Base-by-base conservation (phyloP, 257 asterid species). In the Cordia subcordata region DNA sequence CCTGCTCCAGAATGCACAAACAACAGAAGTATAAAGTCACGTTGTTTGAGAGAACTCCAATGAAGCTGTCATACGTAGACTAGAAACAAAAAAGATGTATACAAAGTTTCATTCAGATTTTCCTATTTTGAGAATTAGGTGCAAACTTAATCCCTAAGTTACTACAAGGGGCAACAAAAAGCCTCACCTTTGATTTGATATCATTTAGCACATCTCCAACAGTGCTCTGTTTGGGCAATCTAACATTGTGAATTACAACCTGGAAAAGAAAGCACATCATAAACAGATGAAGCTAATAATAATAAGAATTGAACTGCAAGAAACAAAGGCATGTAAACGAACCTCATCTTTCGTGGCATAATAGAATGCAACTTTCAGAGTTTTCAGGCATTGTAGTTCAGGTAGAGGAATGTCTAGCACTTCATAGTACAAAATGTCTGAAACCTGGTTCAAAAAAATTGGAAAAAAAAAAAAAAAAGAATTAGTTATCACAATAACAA, bases 391-490 rank as follows among this genome's bases (percentile, higher is more conserved):
- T 69, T 93, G 97, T 72, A 89, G 74, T 68, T 93, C 99, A 54
- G 99, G 97, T 70, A 93, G 84, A 62, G 99, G 99, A 63, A 93
- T 89, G 79, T 89, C 99, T 78, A 93, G 81, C 70, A 93, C 95
- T 77, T 93, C 99, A 46, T 93, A 93, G 67, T 93, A 93, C 60
- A 93, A 70, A 70, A 89, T 82, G 83, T 93, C 99, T 27, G 99
- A 89, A 52, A 87, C 72, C 97, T 93, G 70, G 50, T 40, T 59
- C 60, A 66, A 63, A 53, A 64, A 66, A 69, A 45, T 15, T 11
- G 16, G 23, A 39, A 17, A 15, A 17, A 52, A 56, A 13, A n/a
- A n/a, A n/a, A n/a, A n/a, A n/a, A n/a, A n/a, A n/a, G n/a, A n/a
- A 57, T 3, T 27, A 23, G 13, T 49, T 49, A 49, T 8, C 8